Evolutionary conservation across 768 basidiomycete genomes (phyloP).

Genomic region (Phanerochaete carnosa): DNA sequence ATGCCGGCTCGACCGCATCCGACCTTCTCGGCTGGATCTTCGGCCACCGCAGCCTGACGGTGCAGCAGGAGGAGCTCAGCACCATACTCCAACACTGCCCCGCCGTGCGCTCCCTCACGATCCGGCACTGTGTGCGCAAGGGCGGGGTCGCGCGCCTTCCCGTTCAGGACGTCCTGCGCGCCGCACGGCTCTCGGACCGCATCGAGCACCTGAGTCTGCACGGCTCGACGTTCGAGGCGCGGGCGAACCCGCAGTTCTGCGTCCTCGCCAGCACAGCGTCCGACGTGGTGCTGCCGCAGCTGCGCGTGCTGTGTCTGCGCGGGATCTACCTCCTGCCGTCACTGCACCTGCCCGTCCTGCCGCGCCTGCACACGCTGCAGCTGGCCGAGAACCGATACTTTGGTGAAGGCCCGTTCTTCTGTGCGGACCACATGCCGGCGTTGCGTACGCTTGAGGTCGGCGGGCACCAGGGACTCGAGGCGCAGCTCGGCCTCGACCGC

Average conservation of each 20-base stretch:
- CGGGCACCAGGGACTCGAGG: neutral
- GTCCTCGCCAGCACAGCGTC: constrained; percentile 4
- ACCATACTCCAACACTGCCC: constrained; percentile 3
- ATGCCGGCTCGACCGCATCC: neutral
- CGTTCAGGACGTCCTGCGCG: neutral
- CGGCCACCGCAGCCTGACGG: no score
- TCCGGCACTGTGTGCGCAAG: constrained; percentile 7
- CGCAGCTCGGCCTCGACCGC: neutral
- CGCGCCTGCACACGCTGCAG: constrained; percentile 8
- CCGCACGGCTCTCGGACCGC: no score
- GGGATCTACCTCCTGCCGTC: constrained; percentile 8
- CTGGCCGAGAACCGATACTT: constrained; percentile 10
- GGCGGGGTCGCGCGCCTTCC: neutral
- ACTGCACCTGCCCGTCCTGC: constrained; percentile 5
- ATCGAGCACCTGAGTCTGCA: no score
- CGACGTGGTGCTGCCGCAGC: constrained; percentile 3
- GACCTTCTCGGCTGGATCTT: constrained; percentile 9
- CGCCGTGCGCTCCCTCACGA: constrained; percentile 3
- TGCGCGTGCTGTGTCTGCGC: constrained; percentile 10
- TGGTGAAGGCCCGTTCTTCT: constrained; percentile 1
- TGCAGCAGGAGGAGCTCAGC: constrained; percentile 4
- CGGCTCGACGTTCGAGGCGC: constrained; percentile 11
- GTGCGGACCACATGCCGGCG: neutral
- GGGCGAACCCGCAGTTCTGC: constrained; percentile 8
- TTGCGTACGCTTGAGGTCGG: constrained; percentile 5